Percentiles rank a stretch among this genome's conserved stretches.
These are phyloP conservation scores for Epichloe typhina DNA, from an alignment of 2,329 filamentous ascomycete genomes.

Conservation along the genomic window DNA sequence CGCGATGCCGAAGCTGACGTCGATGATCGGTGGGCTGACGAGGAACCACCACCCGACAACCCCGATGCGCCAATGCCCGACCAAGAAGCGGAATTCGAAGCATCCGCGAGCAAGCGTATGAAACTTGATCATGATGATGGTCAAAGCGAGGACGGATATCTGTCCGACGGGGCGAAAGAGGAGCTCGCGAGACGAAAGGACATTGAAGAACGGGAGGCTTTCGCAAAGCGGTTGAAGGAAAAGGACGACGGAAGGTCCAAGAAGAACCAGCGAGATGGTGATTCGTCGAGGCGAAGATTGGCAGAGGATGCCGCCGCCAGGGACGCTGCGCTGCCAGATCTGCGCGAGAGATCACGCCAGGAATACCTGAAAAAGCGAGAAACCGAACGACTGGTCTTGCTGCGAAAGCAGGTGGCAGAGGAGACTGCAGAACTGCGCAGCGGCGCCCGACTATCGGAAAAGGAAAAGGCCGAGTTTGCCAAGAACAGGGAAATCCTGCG, in stretches of 20 bases:
- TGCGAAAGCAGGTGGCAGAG: constrained; percentile 81
- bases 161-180: constrained; percentile 46
- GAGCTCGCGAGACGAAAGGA: constrained; percentile 52
- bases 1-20: constrained; percentile 37
- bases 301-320: constrained; percentile 48
- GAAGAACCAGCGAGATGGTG: constrained; percentile 47
- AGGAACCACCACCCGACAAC: constrained; percentile 40
- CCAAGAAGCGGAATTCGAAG: constrained; percentile 46
- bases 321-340: constrained; percentile 60
- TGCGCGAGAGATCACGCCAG: constrained; percentile 74
- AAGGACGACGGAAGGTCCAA: constrained; percentile 60
- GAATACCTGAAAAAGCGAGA: constrained; percentile 92
- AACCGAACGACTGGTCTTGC: constrained; percentile 67
- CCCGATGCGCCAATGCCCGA: constrained; percentile 24
- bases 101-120: constrained; percentile 58
- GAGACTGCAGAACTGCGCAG: constrained; percentile 71
- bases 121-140: constrained; percentile 47
- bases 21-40: constrained; percentile 73
- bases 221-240: constrained; percentile 60
- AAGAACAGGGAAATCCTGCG: constrained; percentile 73
- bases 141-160: constrained; percentile 22
- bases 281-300: constrained; percentile 38
- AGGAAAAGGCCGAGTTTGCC: constrained; percentile 77
- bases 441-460: constrained; percentile 59
- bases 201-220: constrained; percentile 63